phyloP scores from a whole-genome alignment of 306 rosid species.

The Nissolia schottii region DNA sequence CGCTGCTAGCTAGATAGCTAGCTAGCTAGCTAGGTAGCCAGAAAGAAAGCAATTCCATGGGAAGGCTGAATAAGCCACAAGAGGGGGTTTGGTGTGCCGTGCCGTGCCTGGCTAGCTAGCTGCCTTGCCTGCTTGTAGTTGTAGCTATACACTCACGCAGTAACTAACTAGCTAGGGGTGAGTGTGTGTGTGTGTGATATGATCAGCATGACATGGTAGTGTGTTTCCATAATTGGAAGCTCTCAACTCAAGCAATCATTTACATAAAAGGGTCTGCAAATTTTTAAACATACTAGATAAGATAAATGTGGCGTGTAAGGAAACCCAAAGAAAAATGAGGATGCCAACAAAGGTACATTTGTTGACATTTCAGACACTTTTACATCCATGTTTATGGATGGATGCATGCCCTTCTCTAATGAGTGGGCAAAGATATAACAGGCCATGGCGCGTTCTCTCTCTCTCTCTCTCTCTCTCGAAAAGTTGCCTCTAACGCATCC shows the following conservation, averaged over 20 bases:
- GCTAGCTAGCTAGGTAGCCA: too few species aligned
- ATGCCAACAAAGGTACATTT: not conserved
- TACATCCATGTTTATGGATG: conserved; percentile 3
- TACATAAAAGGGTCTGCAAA: not conserved
- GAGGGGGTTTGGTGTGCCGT: too few species aligned
- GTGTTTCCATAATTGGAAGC: conserved; percentile 19
- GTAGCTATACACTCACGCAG: too few species aligned
- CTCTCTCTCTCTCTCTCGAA: not conserved
- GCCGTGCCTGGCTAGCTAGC: too few species aligned
- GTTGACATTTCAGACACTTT: conserved; percentile 8
- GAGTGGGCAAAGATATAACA: not conserved
- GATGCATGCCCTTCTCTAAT: not conserved
- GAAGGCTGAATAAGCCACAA: too few species aligned
- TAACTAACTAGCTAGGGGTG: not conserved
- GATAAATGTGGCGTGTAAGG: conserved; percentile 33
- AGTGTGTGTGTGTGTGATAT: too few species aligned
- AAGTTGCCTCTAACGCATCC: not conserved
- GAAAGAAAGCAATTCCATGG: too few species aligned
- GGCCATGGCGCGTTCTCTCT: too few species aligned
- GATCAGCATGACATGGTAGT: conserved; percentile 8
- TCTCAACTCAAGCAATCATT: conserved; percentile 12
- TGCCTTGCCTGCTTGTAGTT: too few species aligned
- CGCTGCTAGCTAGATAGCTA: too few species aligned
- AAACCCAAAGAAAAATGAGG: not conserved
- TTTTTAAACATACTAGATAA: not conserved